Percentiles rank a stretch among this genome's conserved stretches.
Evolutionary conservation across 495 filamentous ascomycete genomes (phyloP).

Genomic region (Lepidopterella palustris): DNA sequence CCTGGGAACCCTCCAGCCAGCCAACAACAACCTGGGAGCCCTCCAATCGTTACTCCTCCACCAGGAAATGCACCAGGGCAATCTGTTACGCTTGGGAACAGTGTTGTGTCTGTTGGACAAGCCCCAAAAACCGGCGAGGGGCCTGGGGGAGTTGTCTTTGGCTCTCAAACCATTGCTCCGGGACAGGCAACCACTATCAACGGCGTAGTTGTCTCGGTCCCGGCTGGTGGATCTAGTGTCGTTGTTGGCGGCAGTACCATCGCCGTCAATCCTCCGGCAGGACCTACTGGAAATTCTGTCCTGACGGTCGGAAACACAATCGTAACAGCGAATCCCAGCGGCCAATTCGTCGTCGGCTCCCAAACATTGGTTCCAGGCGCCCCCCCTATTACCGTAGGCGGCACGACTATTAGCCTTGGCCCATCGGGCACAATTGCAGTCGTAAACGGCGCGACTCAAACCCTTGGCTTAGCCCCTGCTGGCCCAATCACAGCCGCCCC

Average conservation of each 20-base stretch:
- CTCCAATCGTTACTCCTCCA: constrained; percentile 1
- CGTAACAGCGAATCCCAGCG: constrained; percentile 23
- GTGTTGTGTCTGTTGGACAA: not conserved
- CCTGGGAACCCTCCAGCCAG: not conserved
- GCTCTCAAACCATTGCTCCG: constrained; percentile 10
- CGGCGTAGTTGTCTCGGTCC: constrained; percentile 12
- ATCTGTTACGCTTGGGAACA: constrained; percentile 16
- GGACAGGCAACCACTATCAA: constrained; percentile 16
- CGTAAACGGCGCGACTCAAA: constrained; percentile 23
- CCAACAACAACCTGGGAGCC: not conserved
- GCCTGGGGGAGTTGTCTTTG: constrained; percentile 11
- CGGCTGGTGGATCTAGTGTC: constrained; percentile 10
- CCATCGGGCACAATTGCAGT: constrained; percentile 25
- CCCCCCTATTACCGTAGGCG: constrained; percentile 12
- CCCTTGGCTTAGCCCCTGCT: constrained; percentile 12
- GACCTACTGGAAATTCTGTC: constrained; percentile 9
- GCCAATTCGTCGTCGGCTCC: constrained; percentile 21
- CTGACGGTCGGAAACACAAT: constrained; percentile 18
- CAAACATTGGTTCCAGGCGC: constrained; percentile 20
- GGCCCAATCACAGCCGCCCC: constrained; percentile 16
- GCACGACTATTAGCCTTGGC: constrained; percentile 18
- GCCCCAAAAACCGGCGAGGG: not conserved
- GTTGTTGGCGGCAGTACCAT: constrained; percentile 21
- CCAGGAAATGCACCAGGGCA: not conserved
- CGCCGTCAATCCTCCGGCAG: constrained; percentile 5